A percentile compares a stretch with the other conserved stretches of the same genome.
phyloP scores from a whole-genome alignment of 306 rosid genomes.

The Trichosanthes truncata region DNA sequence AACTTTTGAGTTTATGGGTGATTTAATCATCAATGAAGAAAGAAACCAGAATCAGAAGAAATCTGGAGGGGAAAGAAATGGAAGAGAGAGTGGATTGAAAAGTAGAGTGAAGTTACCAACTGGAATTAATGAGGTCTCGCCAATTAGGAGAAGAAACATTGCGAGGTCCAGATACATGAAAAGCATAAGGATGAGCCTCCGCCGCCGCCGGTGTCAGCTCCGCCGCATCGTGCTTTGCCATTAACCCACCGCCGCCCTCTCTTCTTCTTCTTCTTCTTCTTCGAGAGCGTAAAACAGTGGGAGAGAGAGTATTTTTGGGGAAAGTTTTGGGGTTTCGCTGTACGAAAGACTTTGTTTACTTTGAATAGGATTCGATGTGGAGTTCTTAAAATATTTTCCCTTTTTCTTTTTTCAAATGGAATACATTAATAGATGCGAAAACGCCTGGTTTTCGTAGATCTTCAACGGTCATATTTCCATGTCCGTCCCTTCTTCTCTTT shows the following conservation, averaged over 20 bases:
- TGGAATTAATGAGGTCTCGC: constrained; percentile 69
- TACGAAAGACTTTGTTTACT: neutral
- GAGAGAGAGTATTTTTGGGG: neutral
- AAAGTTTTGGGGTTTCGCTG: constrained; percentile 8
- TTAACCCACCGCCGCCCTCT: constrained; percentile 11
- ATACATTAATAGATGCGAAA: constrained; percentile 6
- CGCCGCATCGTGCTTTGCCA: constrained; percentile 23
- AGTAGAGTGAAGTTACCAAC: constrained; percentile 52
- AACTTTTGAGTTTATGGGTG: neutral
- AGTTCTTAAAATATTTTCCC: neutral
- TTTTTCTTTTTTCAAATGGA: neutral
- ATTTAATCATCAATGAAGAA: neutral
- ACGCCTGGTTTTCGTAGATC: neutral
- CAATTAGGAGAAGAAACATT: constrained; percentile 63
- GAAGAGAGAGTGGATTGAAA: neutral
- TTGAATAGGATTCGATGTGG: constrained; percentile 27
- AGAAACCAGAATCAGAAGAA: neutral
- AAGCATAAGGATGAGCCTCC: constrained; percentile 67
- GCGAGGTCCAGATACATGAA: constrained; percentile 93
- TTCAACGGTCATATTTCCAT: constrained; percentile 51
- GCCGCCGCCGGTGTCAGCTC: constrained; percentile 9
- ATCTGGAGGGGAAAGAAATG: neutral
- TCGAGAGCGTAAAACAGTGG: neutral
- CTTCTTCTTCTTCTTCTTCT: constrained; percentile 18
- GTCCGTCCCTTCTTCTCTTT: neutral